Evolutionary conservation across 495 filamentous ascomycete genomes (phyloP), one percentile per base, ranked within the genome.

Genomic region (Astrothelium macrocarpum): DNA sequence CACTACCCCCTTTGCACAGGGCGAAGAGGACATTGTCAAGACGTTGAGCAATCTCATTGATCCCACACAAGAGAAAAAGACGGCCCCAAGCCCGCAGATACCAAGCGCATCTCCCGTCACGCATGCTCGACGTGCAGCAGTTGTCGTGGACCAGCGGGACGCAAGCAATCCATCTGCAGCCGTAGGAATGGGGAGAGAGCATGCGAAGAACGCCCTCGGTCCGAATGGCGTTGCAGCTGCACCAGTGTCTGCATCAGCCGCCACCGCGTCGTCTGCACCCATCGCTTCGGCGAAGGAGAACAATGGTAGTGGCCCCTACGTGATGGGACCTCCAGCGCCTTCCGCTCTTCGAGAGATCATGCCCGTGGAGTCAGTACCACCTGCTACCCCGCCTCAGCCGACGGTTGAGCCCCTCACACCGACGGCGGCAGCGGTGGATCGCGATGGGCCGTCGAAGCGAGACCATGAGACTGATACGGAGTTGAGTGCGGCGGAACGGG

Each of bases 371-470:
- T 23, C 45, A 0, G n/a, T 18, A 20, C 10, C 45, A 1, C 45
- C 45, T 14, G 1, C 45, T 9, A 16, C 45, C 5, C 1, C 45
- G 45, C 60, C 42, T 32, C 32, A 63, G 39, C 68, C 68, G 23
- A 66, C 53, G 42, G 68, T 70, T 2, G 68, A 70, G 61, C 65
- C 68, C 1, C 59, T 70, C 0, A 70, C 68, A 1, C 68, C 68
- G 3, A 53, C 67, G 1, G 65, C 65, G 32, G 65, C 63, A 2
- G 43, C 43, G 7, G 20, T 56, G 49, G 23, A 39, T 14, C 34
- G 34, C 34, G 34, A 39, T 5, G 34, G n/a, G n/a, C n/a, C 34
- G 34, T 5, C 34, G 34, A 39, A 39, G 34, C 34, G 34, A 14
- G 34, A 39, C 14, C 34, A 39, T 39, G 45, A 49, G 5, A 23